Base-by-base conservation (phyloP, 441 rosid species). In the Arabidopsis hybrid region DNA sequence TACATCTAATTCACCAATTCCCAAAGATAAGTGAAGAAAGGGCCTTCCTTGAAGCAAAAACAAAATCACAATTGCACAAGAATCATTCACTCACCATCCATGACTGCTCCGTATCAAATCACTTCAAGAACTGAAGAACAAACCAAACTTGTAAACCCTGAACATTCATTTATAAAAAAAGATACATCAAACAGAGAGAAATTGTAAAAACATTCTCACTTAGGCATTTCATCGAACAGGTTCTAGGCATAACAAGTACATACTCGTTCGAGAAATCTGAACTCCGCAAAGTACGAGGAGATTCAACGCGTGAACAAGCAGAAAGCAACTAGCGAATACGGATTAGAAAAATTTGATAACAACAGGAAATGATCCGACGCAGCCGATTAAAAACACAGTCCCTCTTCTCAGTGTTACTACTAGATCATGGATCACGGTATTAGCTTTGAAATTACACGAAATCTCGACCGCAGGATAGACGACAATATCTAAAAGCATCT, bases 31-130 rank as follows among this genome's bases (percentile, higher is more conserved):
- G 62, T 14, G 29, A 38, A 58, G 35, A 49, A 47, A 36, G 10
- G 8, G 3, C 8, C 8, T 64, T 12, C 12, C 16, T 32, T 56
- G 12, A 69, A 60, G 65, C 36, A 34, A 13, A 58, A 49, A 31
- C 21, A 65, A 61, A 0, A 52, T 39, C 50, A 31, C 32, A 18
- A 26, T 16, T 12, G 10, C 63, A 6, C 39, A 67, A 35, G 16
- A 17, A 72, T 73, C 55, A 72, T 60, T 82, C 35, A 76, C 90
- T 67, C 73, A 87, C 97, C 92, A 77, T 88, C 97, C 96, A 90
- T 91, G 86, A 36, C 73, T 82, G 83, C 83, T 70, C 69, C 31
- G 59, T 13, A 34, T 58, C 71, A 51, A 77, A 67, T 5, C 10
- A 78, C 32, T 7, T 40, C 47, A 36, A 21, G 34, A 9, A 39